These are phyloP conservation scores for Biscogniauxia sp. DNA, from an alignment of 2,329 filamentous ascomycete species.

Conservation along the genomic window DNA sequence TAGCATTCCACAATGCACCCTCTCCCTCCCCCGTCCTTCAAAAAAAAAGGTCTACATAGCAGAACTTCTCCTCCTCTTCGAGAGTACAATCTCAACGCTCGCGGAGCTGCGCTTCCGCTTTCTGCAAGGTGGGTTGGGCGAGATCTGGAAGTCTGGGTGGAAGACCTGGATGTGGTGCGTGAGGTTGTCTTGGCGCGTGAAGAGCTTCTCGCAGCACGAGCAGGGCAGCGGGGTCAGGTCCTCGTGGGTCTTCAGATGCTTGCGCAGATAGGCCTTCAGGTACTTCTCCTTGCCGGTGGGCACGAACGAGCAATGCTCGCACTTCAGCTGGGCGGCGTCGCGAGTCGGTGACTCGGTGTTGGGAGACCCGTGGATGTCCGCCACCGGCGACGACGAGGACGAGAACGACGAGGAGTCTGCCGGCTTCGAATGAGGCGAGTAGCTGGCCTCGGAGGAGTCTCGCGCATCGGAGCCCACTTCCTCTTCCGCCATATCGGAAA, in stretches of 20 bases:
- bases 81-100: not conserved
- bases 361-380: not conserved
- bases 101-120: not conserved
- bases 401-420: not conserved
- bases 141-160: not conserved
- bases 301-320: conserved; percentile 5
- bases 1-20: not conserved
- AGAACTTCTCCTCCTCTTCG: not conserved
- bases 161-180: conserved; percentile 3
- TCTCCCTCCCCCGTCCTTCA: too few relatives aligned
- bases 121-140: too few relatives aligned
- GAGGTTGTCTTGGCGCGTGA: conserved; percentile 11
- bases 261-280: conserved; percentile 10
- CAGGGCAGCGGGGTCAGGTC: conserved; percentile 4
- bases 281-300: conserved; percentile 9
- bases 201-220: conserved; percentile 5
- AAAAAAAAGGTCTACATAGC: not conserved
- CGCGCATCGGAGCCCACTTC: not conserved
- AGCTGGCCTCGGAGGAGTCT: not conserved
- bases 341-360: not conserved
- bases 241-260: conserved; percentile 12
- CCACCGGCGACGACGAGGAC: too few relatives aligned
- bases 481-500: too few relatives aligned
- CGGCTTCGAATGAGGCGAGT: not conserved
- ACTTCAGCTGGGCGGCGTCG: not conserved